These are phyloP conservation scores for Picea abies DNA, from an alignment of 83 land plant genomes.

Conservation along the genomic window DNA sequence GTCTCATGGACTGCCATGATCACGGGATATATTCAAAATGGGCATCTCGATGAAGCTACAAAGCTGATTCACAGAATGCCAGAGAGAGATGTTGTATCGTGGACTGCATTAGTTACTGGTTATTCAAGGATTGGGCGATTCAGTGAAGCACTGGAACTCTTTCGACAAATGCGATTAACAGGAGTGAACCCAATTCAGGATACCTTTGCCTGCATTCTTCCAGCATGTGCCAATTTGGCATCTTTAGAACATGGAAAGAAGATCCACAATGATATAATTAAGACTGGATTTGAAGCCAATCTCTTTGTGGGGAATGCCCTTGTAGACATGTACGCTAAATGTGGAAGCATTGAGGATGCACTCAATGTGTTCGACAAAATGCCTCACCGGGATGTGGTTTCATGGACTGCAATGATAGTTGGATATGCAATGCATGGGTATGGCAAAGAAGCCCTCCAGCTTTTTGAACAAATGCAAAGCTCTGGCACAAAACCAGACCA, in stretches of 20 bases:
- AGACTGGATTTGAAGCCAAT: too few relatives aligned
- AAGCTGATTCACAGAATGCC: slow-evolving; percentile 53
- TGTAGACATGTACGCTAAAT: too few relatives aligned
- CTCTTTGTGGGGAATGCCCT: too few relatives aligned
- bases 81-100: slow-evolving; percentile 44
- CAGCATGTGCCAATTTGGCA: slow-evolving; percentile 42
- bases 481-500: too few relatives aligned
- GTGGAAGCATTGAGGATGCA: too few relatives aligned
- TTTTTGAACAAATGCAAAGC: too few relatives aligned
- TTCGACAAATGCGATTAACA: slow-evolving; percentile 23
- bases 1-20: slow-evolving; percentile 45
- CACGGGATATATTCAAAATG: slow-evolving; percentile 43
- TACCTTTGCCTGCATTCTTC: slow-evolving; percentile 37
- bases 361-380: too few relatives aligned
- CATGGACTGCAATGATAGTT: too few relatives aligned
- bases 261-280: slow-evolving; percentile 26
- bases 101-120: slow-evolving; percentile 58
- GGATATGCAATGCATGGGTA: too few relatives aligned
- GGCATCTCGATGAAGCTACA: slow-evolving; percentile 20
- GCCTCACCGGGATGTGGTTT: too few relatives aligned
- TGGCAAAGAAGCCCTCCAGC: too few relatives aligned
- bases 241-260: slow-evolving; percentile 32
- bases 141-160: slow-evolving; percentile 27
- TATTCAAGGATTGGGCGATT: slow-evolving; percentile 19
- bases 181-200: slow-evolving; percentile 24